phyloP scores from a whole-genome alignment of 2,329 filamentous ascomycete genomes.

The Hymenoscyphus infarciens region DNA sequence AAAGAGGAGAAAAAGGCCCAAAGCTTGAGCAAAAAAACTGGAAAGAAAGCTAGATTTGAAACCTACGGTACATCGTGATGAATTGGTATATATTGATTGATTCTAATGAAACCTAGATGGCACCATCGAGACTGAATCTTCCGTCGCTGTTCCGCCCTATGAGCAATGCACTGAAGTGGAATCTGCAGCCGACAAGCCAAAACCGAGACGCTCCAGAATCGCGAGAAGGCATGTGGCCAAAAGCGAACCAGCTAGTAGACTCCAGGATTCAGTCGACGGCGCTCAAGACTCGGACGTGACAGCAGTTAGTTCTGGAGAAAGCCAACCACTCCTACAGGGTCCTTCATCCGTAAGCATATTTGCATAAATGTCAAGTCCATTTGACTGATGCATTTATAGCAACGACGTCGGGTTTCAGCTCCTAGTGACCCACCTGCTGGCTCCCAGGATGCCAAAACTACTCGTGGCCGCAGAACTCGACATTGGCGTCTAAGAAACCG shows the following conservation, averaged over 20 bases:
- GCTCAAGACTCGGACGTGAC: slow-evolving; percentile 26
- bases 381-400: slow-evolving; percentile 20
- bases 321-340: slow-evolving; percentile 20
- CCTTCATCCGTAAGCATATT: slow-evolving; percentile 13
- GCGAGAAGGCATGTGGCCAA: slow-evolving; percentile 27
- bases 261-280: slow-evolving; percentile 24
- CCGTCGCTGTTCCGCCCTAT: slow-evolving; percentile 8
- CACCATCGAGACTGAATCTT: slow-evolving; percentile 9
- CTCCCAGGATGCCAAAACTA: slow-evolving; percentile 20
- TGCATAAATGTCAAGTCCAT: background rate
- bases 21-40: slow-evolving; percentile 24
- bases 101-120: slow-evolving; percentile 12
- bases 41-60: slow-evolving; percentile 19
- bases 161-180: slow-evolving; percentile 15
- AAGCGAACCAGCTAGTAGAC: slow-evolving; percentile 27
- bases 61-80: slow-evolving; percentile 6
- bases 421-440: slow-evolving; percentile 29
- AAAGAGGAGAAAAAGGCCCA: slow-evolving; percentile 24
- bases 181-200: slow-evolving; percentile 17
- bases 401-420: slow-evolving; percentile 31
- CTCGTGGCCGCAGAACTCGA: slow-evolving; percentile 25
- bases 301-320: slow-evolving; percentile 24
- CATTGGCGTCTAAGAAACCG: slow-evolving; percentile 33
- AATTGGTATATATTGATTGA: background rate
- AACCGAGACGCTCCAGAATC: slow-evolving; percentile 20